These are phyloP conservation scores for Nothopassalora personata DNA, from an alignment of 2,329 filamentous ascomycete genomes.

Conservation along the genomic window DNA sequence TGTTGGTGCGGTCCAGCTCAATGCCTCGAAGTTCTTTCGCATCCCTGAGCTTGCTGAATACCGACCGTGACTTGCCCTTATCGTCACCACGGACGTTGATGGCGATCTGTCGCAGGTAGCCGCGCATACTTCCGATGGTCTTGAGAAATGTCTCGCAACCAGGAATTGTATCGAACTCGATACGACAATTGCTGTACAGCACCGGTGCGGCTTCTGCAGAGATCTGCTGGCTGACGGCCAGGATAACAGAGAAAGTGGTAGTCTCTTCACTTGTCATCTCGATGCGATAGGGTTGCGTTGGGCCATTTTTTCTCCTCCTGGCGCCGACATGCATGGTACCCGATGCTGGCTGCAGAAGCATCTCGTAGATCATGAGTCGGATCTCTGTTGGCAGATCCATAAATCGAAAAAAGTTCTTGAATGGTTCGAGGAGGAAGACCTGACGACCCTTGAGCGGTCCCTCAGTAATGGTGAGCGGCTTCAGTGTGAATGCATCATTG, in stretches of 20 bases:
- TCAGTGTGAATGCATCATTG: constrained; percentile 7
- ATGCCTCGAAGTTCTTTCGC: neutral
- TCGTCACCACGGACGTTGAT: neutral
- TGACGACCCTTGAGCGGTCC: constrained; percentile 13
- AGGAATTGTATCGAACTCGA: neutral
- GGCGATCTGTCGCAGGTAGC: neutral
- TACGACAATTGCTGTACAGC: constrained; percentile 3
- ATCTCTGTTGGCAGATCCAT: constrained; percentile 19
- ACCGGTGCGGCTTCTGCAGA: neutral
- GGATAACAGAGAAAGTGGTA: neutral
- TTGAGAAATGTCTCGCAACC: constrained; percentile 1
- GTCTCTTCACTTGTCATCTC: neutral
- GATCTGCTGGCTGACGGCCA: constrained; percentile 7
- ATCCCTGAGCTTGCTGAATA: constrained; percentile 7
- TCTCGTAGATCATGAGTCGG: constrained; percentile 18
- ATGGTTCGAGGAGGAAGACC: constrained; percentile 16
- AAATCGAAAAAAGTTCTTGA: constrained; percentile 11
- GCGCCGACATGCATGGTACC: no score
- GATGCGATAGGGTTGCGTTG: no score
- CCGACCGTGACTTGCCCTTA: neutral
- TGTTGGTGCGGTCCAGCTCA: neutral
- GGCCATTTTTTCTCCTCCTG: neutral
- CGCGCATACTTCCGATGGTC: constrained; percentile 4
- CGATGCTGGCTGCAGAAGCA: constrained; percentile 1
- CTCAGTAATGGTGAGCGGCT: constrained; percentile 9